These are phyloP conservation scores for Luvunga scandens DNA, from an alignment of 345 rosid genomes.

Conservation along the genomic window DNA sequence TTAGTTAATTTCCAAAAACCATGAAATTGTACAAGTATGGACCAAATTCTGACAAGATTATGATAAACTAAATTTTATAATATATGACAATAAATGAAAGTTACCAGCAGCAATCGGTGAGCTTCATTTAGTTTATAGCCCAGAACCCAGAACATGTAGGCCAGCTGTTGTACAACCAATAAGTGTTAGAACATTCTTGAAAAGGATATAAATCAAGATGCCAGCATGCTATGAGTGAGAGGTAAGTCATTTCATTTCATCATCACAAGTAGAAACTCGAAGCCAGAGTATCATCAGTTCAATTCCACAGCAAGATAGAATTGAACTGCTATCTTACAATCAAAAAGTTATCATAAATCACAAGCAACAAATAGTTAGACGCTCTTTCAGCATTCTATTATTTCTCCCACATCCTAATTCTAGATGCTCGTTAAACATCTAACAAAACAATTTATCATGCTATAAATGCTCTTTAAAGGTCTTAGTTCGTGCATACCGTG, in stretches of 20 bases:
- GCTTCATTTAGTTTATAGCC: constrained; percentile 86
- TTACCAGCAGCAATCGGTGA: constrained; percentile 74
- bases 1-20: neutral
- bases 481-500: constrained; percentile 52
- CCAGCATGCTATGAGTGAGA: neutral
- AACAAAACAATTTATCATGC: neutral
- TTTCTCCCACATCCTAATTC: neutral
- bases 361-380: neutral
- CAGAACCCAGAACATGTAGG: constrained; percentile 96
- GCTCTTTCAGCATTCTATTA: neutral
- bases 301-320: neutral
- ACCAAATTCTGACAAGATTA: neutral
- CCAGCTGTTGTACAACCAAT: constrained; percentile 50
- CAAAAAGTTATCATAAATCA: neutral
- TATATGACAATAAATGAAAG: constrained; percentile 2
- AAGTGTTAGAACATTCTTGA: neutral
- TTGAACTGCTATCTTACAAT: neutral
- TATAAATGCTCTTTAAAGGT: neutral
- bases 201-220: constrained; percentile 6
- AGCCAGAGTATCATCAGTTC: neutral
- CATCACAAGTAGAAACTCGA: neutral
- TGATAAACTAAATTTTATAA: neutral
- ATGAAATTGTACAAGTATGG: neutral
- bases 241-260: neutral
- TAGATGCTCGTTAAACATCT: neutral